Percentiles rank a stretch among this genome's conserved stretches.
Conservation (phyloP, 2,329 filamentous ascomycete species). For the Didymosphaeria variabile region DNA sequence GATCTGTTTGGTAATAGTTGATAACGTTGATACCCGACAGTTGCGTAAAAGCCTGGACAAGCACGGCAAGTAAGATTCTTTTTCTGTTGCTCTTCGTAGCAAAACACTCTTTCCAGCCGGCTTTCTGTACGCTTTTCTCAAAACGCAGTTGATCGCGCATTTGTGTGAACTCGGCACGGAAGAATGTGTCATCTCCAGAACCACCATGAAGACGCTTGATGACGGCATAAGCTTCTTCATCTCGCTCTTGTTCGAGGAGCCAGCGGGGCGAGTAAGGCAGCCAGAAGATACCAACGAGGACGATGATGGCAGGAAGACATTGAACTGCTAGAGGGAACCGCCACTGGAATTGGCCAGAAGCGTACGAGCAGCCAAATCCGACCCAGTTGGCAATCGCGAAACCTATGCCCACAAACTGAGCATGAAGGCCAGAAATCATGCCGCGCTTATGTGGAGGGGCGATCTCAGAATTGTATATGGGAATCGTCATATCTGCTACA, state of each 20-base stretch:
- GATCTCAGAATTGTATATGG: conserved; percentile 71
- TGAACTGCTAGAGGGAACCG: conserved; percentile 6
- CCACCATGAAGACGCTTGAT: conserved; percentile 16
- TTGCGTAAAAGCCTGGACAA: conserved; percentile 33
- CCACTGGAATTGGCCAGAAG: conserved; percentile 11
- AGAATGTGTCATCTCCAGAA: conserved; percentile 18
- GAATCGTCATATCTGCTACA: conserved; percentile 52
- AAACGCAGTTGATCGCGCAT: conserved; percentile 23
- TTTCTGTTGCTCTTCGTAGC: conserved; percentile 18
- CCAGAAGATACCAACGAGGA: conserved; percentile 51
- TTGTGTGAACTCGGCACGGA: conserved; percentile 19
- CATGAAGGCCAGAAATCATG: conserved; percentile 27
- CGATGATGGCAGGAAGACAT: conserved; percentile 40
- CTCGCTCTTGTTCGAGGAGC: conserved; percentile 15
- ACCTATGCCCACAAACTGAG: conserved; percentile 18
- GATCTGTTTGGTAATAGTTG: conserved; percentile 22
- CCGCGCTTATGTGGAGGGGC: conserved; percentile 65
- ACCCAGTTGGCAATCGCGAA: conserved; percentile 12
- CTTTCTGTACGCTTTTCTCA: conserved; percentile 12
- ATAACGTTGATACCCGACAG: conserved; percentile 36
- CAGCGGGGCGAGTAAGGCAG: conserved; percentile 57
- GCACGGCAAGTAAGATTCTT: conserved; percentile 17
- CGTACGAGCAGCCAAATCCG: conserved; percentile 13
- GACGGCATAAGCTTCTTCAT: conserved; percentile 14
- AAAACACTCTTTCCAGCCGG: conserved; percentile 17